Conservation (phyloP, 768 basidiomycete species). For the Tricholoma matsutake region DNA sequence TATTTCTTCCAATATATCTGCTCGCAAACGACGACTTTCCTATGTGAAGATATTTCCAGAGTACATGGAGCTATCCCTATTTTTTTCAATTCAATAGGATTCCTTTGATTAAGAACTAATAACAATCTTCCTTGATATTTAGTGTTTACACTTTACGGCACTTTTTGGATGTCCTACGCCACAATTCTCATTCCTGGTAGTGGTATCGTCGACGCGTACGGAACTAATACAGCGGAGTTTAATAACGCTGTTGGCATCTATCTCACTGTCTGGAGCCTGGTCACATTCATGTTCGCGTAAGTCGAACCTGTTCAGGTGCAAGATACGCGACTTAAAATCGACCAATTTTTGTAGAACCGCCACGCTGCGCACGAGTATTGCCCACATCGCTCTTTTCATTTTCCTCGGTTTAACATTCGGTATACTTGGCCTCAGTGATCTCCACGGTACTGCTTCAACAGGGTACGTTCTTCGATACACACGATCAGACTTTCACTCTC, state of each 20-base stretch:
- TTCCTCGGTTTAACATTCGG: slow-evolving; percentile 39
- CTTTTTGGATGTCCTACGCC: slow-evolving; percentile 86
- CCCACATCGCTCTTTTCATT: slow-evolving; percentile 36
- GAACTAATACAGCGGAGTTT: slow-evolving; percentile 31
- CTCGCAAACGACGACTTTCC: not conserved
- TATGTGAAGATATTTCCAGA: not conserved
- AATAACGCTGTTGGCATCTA: slow-evolving; percentile 65
- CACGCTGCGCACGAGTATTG: slow-evolving; percentile 36
- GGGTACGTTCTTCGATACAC: not conserved
- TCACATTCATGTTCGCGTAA: slow-evolving; percentile 69
- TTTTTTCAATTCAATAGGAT: not conserved
- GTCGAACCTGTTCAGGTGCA: slow-evolving; percentile 17
- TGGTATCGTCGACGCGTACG: slow-evolving; percentile 59
- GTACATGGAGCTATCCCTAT: not conserved
- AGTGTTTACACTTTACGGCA: slow-evolving; percentile 86
- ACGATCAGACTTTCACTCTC: not conserved
- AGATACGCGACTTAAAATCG: not conserved
- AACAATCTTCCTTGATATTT: slow-evolving; percentile 3
- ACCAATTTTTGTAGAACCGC: slow-evolving; percentile 27
- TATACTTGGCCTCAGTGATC: slow-evolving; percentile 37
- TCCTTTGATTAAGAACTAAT: slow-evolving; percentile 4
- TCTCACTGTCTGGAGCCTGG: slow-evolving; percentile 68
- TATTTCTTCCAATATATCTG: not conserved
- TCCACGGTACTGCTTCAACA: slow-evolving; percentile 17
- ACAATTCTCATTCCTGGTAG: slow-evolving; percentile 67